Conservation (phyloP, 2,329 filamentous ascomycete genomes). For the Diplodia seriata region DNA sequence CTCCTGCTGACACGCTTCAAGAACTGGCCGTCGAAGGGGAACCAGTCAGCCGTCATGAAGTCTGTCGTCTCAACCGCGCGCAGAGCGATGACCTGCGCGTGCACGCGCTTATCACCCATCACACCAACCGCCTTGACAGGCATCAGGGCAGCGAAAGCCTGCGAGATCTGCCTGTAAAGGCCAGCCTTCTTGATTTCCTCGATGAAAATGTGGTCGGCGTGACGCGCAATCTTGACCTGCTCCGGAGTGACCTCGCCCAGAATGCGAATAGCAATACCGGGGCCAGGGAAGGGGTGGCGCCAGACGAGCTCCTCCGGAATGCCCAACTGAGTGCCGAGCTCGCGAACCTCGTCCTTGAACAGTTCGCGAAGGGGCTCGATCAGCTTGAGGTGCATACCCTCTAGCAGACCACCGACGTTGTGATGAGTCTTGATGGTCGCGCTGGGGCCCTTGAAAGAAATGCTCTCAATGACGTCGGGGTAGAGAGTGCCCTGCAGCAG, state of each 20-base stretch:
- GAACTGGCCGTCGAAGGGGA: conserved; percentile 69
- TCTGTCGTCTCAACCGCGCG: conserved; percentile 69
- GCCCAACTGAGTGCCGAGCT: conserved; percentile 71
- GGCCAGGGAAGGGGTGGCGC: conserved; percentile 79
- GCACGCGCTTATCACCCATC: conserved; percentile 73
- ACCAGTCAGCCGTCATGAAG: conserved; percentile 79
- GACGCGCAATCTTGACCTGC: conserved; percentile 77
- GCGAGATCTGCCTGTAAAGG: conserved; percentile 73
- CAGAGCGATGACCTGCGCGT: conserved; percentile 67
- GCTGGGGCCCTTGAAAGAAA: conserved; percentile 75
- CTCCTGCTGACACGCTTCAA: conserved; percentile 69
- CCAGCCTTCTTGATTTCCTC: conserved; percentile 75
- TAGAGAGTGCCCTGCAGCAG: conserved; percentile 89
- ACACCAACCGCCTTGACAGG: conserved; percentile 71
- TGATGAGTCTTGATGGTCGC: conserved; percentile 78
- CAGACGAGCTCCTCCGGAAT: conserved; percentile 78
- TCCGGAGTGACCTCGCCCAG: conserved; percentile 84
- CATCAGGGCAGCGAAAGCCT: conserved; percentile 73
- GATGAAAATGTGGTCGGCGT: conserved; percentile 81
- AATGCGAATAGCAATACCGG: conserved; percentile 78
- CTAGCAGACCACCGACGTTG: conserved; percentile 73
- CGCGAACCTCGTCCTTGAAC: conserved; percentile 83
- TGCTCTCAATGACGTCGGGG: conserved; percentile 74
- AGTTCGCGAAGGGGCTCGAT: conserved; percentile 81
- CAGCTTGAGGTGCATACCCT: conserved; percentile 69